A percentile compares a stretch with the other conserved stretches of the same genome.
These are phyloP conservation scores for Gyrodon lividus DNA, from an alignment of 768 basidiomycete genomes.

Conservation along the genomic window DNA sequence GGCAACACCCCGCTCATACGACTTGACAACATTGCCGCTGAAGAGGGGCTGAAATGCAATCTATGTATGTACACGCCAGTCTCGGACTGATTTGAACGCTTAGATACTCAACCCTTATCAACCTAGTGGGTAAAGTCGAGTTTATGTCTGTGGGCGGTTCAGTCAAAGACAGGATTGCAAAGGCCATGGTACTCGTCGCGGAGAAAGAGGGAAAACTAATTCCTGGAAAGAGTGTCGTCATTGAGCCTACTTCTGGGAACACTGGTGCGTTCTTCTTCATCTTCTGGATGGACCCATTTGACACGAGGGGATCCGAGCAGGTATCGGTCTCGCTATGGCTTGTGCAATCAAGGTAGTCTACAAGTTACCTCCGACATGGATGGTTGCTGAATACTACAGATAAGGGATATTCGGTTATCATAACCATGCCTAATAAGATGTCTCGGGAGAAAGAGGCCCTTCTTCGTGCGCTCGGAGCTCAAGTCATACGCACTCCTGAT, in stretches of 20 bases:
- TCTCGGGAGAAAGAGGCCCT: conserved; percentile 92
- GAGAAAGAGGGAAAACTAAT: conserved; percentile 84
- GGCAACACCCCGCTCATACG: conserved; percentile 91
- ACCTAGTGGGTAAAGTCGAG: conserved; percentile 85
- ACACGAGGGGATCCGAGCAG: conserved; percentile 34
- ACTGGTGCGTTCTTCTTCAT: conserved; percentile 59
- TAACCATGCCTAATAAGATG: conserved; percentile 95
- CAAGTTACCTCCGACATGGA: conserved; percentile 15
- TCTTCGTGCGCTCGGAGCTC: conserved; percentile 88
- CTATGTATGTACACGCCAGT: conserved; percentile 57
- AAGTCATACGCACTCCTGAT: conserved; percentile 91
- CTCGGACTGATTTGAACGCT: background rate
- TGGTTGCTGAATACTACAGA: conserved; percentile 72
- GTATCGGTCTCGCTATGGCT: conserved; percentile 91
- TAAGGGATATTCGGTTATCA: conserved; percentile 91
- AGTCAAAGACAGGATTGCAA: conserved; percentile 95
- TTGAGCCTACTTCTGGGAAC: conserved; percentile 94
- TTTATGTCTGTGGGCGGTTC: conserved; percentile 90
- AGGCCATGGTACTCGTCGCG: conserved; percentile 94
- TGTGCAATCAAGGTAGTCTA: conserved; percentile 85
- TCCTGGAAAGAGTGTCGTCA: conserved; percentile 86
- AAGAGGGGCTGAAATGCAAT: conserved; percentile 83
- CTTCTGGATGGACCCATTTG: background rate
- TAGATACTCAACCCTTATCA: background rate
- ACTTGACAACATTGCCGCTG: conserved; percentile 72